Conservation (phyloP, 148 eudicot genomes). For the Chenopodium formosanum region DNA sequence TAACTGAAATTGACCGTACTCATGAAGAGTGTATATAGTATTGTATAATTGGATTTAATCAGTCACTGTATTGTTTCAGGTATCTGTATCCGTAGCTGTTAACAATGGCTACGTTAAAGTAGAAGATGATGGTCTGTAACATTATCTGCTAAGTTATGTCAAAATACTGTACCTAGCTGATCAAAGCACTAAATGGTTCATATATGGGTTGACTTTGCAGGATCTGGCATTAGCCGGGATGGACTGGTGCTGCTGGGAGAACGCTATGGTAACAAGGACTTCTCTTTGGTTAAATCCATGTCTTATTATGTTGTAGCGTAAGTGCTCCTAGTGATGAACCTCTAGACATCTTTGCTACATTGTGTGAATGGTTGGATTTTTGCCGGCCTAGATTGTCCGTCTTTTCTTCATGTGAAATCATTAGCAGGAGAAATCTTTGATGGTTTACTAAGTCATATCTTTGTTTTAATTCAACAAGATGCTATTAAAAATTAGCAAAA, state of each 20-base stretch:
- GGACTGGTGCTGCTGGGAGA: conserved; percentile 84
- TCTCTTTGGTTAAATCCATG: conserved; percentile 11
- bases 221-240: conserved; percentile 82
- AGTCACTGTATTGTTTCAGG: conserved; percentile 41
- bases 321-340: conserved; percentile 1
- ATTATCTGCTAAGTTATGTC: conserved; percentile 3
- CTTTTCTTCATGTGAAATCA: neutral
- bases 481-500: neutral
- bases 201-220: conserved; percentile 41
- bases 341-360: conserved; percentile 12
- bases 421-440: conserved; percentile 5
- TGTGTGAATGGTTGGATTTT: neutral
- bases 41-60: neutral
- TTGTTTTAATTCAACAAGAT: neutral
- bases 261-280: conserved; percentile 61
- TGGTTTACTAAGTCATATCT: neutral
- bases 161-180: conserved; percentile 11
- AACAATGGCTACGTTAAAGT: conserved; percentile 75
- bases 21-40: neutral
- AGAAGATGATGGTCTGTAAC: conserved; percentile 78
- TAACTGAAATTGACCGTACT: neutral
- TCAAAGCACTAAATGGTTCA: conserved; percentile 1
- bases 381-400: neutral
- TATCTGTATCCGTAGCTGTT: conserved; percentile 60
- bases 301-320: conserved; percentile 7